Conservation (phyloP, 495 filamentous ascomycete genomes). For the Talaromyces wortmannii region DNA sequence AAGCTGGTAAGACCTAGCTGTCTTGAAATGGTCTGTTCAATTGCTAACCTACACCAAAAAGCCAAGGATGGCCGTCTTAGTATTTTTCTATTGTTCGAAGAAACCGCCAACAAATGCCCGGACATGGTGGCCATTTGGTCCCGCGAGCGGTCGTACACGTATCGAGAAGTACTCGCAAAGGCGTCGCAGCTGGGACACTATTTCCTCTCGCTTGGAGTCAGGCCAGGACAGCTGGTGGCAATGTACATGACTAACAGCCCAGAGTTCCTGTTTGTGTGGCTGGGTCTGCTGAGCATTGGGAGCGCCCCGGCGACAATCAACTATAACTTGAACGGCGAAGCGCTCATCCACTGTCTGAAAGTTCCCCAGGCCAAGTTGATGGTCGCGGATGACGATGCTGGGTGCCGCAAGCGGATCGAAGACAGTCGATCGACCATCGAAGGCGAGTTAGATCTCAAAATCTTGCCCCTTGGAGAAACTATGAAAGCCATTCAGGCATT, state of each 20-base stretch:
- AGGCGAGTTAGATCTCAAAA: slow-evolving; percentile 30
- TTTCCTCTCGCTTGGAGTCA: slow-evolving; percentile 53
- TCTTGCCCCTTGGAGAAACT: slow-evolving; percentile 8
- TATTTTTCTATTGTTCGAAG: slow-evolving; percentile 60
- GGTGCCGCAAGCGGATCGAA: slow-evolving; percentile 47
- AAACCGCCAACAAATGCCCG: slow-evolving; percentile 38
- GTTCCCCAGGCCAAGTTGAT: slow-evolving; percentile 52
- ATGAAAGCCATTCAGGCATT: slow-evolving; percentile 39
- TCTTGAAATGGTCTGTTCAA: slow-evolving; percentile 7
- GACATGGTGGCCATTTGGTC: slow-evolving; percentile 60
- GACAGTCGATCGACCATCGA: slow-evolving; percentile 40
- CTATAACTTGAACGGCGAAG: slow-evolving; percentile 59
- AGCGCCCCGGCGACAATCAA: slow-evolving; percentile 68
- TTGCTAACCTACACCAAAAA: slow-evolving; percentile 10
- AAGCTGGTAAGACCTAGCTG: slow-evolving; percentile 16
- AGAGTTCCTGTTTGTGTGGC: slow-evolving; percentile 60
- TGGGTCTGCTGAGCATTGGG: slow-evolving; percentile 57
- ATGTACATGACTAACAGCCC: slow-evolving; percentile 64
- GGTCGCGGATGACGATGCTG: slow-evolving; percentile 58
- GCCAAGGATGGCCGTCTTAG: slow-evolving; percentile 45
- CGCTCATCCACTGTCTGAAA: slow-evolving; percentile 62
- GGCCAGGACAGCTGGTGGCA: slow-evolving; percentile 58
- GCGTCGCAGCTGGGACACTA: slow-evolving; percentile 59
- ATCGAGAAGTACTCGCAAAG: slow-evolving; percentile 45
- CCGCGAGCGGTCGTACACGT: slow-evolving; percentile 56